phyloP scores from a whole-genome alignment of 1,284 basidiomycete species.

The Trametes pubescens region DNA sequence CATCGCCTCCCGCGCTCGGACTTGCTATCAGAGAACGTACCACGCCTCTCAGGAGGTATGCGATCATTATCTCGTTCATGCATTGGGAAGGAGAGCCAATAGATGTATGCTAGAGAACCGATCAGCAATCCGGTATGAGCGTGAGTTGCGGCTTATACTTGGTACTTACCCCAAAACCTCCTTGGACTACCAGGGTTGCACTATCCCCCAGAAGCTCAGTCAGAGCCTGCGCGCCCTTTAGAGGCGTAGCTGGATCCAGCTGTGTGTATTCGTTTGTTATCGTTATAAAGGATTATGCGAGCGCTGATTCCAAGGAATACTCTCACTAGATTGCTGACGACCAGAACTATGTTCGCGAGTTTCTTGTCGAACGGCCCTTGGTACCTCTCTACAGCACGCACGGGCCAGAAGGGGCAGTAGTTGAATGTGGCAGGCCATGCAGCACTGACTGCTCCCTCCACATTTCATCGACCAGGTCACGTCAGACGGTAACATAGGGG shows the following conservation, averaged over 20 bases:
- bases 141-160: too few relatives aligned
- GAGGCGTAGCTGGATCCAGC: conserved; percentile 30
- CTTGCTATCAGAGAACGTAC: too few relatives aligned
- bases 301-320: too few relatives aligned
- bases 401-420: conserved; percentile 32
- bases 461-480: background rate
- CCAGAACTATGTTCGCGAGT: conserved; percentile 33
- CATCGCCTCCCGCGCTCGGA: too few relatives aligned
- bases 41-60: too few relatives aligned
- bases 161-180: conserved; percentile 34
- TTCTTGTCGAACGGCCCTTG: conserved; percentile 35
- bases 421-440: conserved; percentile 16
- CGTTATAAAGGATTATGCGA: too few relatives aligned
- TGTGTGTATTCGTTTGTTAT: too few relatives aligned
- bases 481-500: background rate
- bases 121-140: too few relatives aligned
- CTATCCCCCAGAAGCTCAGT: conserved; percentile 27
- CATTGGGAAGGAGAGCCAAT: too few relatives aligned
- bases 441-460: conserved; percentile 24
- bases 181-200: conserved; percentile 28
- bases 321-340: conserved; percentile 31
- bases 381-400: conserved; percentile 37
- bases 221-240: conserved; percentile 26
- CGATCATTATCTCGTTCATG: too few relatives aligned
- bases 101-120: too few relatives aligned